Base-by-base conservation (phyloP, 1,284 basidiomycete species). In the Pisolithus thermaeus region DNA sequence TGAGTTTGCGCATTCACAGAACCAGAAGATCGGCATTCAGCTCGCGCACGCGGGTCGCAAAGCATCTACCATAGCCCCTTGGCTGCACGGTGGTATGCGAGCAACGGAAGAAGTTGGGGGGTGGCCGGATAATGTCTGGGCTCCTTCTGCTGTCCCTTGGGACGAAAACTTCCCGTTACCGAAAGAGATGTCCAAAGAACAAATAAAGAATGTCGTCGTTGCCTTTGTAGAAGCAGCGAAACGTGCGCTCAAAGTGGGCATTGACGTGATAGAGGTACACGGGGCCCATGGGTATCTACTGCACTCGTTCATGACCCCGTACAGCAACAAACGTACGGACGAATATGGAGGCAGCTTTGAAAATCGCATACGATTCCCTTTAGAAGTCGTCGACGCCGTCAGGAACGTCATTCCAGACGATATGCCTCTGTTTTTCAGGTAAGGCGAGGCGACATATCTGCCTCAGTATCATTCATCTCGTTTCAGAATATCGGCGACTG, bases 221-320 rank as follows among this genome's bases (percentile, higher is more conserved):
- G 84, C 82, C 0, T 95, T 84, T 61, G 64, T 78, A 5, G 76
- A 77, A 16, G 81, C 90, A 2, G 73, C 81, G 2, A 73, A 80
- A 47, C 77, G 90, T 22, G 77, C 73, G 65, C 77, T 84, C 61
- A 65, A 72, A 58, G 72, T 76, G 40, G 88, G 87, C 83, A 80
- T 83, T 63, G 90, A 95, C 68, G 90, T 88, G 59, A 84, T 95
- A 53, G 90, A 95, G 65, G 64, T 91, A 20, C 89, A 91, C 66
- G 78, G 73, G 22, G 78, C 83, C 1, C 87, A 92, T 61, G 81
- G 84, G 20, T 87, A 87, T 65, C 74, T 85, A 23, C 27, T 82
- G 6, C 78, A 83, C 63, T 64, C 69, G 35, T 91, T 90, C 67
- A 61, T 83, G 16, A 87, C 83, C 7, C 88, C 89, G 0, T 61